These are phyloP conservation scores for Candolleomyces efflorescens DNA, from an alignment of 768 basidiomycete species.

Conservation along the genomic window DNA sequence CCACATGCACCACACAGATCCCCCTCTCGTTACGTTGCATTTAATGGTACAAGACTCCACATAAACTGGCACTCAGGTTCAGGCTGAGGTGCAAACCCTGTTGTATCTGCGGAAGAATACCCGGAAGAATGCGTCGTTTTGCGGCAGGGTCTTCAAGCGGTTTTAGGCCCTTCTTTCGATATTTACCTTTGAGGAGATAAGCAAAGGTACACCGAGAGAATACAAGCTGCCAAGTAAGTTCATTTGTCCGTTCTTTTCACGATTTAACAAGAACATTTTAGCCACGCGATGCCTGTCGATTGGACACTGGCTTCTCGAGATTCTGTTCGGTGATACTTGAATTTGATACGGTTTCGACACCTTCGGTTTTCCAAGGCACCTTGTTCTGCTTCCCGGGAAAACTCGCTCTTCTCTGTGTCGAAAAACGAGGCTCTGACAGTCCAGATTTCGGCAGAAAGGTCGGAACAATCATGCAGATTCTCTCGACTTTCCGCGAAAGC, in stretches of 20 bases:
- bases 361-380: not conserved
- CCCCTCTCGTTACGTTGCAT: too few relatives aligned
- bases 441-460: slow-evolving; percentile 5
- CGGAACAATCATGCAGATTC: slow-evolving; percentile 5
- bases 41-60: too few relatives aligned
- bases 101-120: slow-evolving; percentile 2
- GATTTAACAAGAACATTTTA: not conserved
- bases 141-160: not conserved
- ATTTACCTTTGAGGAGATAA: slow-evolving; percentile 3
- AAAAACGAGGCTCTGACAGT: not conserved
- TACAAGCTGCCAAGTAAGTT: not conserved
- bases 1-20: too few relatives aligned
- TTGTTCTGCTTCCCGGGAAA: not conserved
- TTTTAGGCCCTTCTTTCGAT: not conserved
- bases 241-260: not conserved
- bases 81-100: not conserved
- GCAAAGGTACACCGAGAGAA: not conserved
- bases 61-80: not conserved
- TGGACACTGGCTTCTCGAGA: not conserved
- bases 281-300: slow-evolving; percentile 1
- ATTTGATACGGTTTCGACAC: not conserved
- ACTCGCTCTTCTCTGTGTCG: not conserved
- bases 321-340: slow-evolving; percentile 3
- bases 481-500: not conserved
- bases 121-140: not conserved